phyloP scores from a whole-genome alignment of 176 grass and related monocot genomes.

The Aegilops sharonensis region DNA sequence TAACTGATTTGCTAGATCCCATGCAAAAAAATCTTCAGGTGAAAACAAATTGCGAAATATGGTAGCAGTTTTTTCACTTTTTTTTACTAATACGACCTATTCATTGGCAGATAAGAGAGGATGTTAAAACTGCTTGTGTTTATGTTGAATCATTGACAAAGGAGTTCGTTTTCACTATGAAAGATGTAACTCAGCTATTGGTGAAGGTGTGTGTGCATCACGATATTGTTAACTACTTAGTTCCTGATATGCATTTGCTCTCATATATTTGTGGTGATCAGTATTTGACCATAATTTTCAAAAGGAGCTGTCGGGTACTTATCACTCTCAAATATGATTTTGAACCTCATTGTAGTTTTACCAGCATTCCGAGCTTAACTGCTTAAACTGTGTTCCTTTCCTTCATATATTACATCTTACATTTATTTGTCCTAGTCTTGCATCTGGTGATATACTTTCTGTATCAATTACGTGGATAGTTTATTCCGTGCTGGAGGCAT shows the following conservation, averaged over 20 bases:
- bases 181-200: constrained; percentile 87
- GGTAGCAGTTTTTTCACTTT: constrained; percentile 16
- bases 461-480: not conserved
- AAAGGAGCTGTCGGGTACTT: not conserved
- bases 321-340: not conserved
- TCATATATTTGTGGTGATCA: not conserved
- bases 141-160: constrained; percentile 96
- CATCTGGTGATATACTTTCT: not conserved
- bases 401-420: not conserved
- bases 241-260: not conserved
- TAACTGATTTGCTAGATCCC: constrained; percentile 95
- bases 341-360: not conserved
- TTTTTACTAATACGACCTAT: constrained; percentile 30
- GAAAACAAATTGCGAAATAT: constrained; percentile 15
- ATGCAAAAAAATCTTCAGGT: constrained; percentile 83
- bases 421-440: not conserved
- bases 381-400: not conserved
- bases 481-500: not conserved
- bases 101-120: constrained; percentile 88
- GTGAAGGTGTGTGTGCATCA: constrained; percentile 55
- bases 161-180: constrained; percentile 66
- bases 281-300: constrained; percentile 6
- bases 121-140: constrained; percentile 77
- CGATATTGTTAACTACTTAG: constrained; percentile 14
- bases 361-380: not conserved